Percentiles rank a stretch among this genome's conserved stretches.
Conservation (phyloP, 768 basidiomycete genomes). For the Lepiota subincarnata region DNA sequence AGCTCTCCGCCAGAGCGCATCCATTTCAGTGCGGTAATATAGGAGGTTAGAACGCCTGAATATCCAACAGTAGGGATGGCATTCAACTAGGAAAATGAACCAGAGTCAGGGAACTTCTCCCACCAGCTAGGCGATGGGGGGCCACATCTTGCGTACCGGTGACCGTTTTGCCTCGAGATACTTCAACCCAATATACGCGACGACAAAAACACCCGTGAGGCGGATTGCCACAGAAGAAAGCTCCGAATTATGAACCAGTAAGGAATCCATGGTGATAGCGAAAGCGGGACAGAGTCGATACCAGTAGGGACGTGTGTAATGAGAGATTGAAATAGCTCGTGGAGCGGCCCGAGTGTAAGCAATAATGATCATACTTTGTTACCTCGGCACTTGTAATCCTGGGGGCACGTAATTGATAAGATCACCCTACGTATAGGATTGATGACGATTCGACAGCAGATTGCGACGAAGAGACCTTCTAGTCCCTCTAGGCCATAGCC, state of each 20-base stretch:
- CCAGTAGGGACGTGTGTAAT: too few species aligned
- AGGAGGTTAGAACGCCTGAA: constrained; percentile 20
- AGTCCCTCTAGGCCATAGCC: too few species aligned
- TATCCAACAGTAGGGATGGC: constrained; percentile 21
- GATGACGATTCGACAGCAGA: too few species aligned
- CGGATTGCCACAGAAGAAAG: background rate
- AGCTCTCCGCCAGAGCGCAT: constrained; percentile 18
- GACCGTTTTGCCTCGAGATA: background rate
- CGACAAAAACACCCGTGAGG: background rate
- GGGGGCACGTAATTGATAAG: too few species aligned
- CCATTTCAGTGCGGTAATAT: constrained; percentile 20
- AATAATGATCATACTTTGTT: too few species aligned
- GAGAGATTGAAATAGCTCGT: too few species aligned
- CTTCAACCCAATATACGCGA: background rate
- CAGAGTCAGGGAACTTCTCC: background rate
- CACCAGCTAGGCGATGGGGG: too few species aligned
- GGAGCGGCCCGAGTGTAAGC: too few species aligned
- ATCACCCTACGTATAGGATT: too few species aligned
- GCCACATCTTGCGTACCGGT: background rate
- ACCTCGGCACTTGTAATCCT: too few species aligned
- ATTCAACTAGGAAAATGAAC: background rate
- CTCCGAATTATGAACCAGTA: background rate
- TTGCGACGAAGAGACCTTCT: too few species aligned
- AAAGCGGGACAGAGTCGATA: too few species aligned
- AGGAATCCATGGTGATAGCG: background rate